These are phyloP conservation scores for Eucalyptus regnans DNA, from an alignment of 345 rosid species.

Conservation along the genomic window DNA sequence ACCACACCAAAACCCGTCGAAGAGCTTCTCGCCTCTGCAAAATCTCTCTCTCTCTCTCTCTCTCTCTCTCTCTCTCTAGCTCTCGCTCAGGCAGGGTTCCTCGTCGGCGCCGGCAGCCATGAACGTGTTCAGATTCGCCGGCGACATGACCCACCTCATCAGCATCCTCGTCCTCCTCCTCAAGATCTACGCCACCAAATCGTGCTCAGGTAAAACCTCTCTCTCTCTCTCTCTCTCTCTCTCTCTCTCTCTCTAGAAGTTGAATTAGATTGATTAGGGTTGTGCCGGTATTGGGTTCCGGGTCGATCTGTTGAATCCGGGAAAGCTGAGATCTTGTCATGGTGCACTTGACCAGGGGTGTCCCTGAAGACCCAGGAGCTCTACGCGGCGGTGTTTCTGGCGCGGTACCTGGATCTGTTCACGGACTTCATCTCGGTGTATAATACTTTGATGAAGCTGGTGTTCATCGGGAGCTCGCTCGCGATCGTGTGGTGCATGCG, in stretches of 20 bases:
- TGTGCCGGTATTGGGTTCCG: fast-evolving
- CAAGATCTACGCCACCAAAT: conserved; percentile 92
- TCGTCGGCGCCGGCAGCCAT: conserved; percentile 5
- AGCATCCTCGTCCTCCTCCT: conserved; percentile 87
- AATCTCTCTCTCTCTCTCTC: not conserved
- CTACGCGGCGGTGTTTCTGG: conserved; percentile 69
- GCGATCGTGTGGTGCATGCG: conserved; percentile 96
- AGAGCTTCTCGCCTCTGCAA: not conserved
- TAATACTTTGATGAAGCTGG: conserved; percentile 81
- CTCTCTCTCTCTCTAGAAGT: not conserved
- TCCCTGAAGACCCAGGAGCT: conserved; percentile 96
- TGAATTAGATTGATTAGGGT: not conserved
- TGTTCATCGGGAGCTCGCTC: conserved; percentile 70
- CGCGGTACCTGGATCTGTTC: conserved; percentile 84
- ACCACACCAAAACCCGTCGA: not conserved
- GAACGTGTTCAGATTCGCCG: conserved; percentile 93
- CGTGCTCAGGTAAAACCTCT: conserved; percentile 60
- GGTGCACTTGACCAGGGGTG: conserved; percentile 29
- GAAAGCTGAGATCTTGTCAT: not conserved
- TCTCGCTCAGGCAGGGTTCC: not conserved
- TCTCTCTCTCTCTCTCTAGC: not conserved
- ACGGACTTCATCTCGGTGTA: conserved; percentile 71
- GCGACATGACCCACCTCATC: conserved; percentile 91
- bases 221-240: not conserved
- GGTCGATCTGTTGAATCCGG: not conserved